Evolutionary conservation across 192 early-diverging fungal genomes (phyloP), one percentile per base, ranked within the genome.

Genomic region (Coemansia furcata): DNA sequence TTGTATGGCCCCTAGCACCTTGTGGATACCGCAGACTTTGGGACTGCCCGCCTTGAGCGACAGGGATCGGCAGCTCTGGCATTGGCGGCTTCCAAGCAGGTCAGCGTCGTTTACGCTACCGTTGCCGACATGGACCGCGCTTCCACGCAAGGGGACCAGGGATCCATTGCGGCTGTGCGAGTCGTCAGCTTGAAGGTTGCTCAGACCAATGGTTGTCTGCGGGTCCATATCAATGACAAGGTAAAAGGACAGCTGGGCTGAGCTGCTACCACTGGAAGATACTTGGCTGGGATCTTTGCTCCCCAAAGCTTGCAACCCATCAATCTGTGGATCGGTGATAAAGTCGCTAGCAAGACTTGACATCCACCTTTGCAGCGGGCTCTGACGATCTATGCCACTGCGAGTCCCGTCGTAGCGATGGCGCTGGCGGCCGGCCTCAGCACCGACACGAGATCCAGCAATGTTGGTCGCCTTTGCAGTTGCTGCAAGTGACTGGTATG

Each of bases 161-260:
- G 80, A 83, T 4, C 80, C 80, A 32, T 83, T 77, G 63, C 80
- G 76, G 42, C 76, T 72, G 54, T 60, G 72, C 35, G 30, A 47
- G 3, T 66, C 76, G 10, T 71, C 76, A 1, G 58, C 50, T 14
- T 67, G 63, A 15, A 83, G 67, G 38, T 52, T 72, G 30, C 14
- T 77, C 23, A 83, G 61, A 0, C 66, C 71, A 29, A 62, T 44
- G 0, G 80, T 83, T 6, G 80, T 83, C 42, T 78, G 72, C 50
- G 80, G 80, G 49, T 83, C 80, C 80, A 83, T 83, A 32, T 83
- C 80, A 33, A 83, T 61, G 19, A 83, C 39, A 33, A 83, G 49
- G 29, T 78, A 83, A 63, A 69, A 83, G 17, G 76, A 75, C n/a
- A 83, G 66, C 60, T 78, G 80, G 9, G 66, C 75, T 21, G 60